Evolutionary conservation across 2,329 filamentous ascomycete species (phyloP).

Genomic region (Coccinonectria pachysandricola): DNA sequence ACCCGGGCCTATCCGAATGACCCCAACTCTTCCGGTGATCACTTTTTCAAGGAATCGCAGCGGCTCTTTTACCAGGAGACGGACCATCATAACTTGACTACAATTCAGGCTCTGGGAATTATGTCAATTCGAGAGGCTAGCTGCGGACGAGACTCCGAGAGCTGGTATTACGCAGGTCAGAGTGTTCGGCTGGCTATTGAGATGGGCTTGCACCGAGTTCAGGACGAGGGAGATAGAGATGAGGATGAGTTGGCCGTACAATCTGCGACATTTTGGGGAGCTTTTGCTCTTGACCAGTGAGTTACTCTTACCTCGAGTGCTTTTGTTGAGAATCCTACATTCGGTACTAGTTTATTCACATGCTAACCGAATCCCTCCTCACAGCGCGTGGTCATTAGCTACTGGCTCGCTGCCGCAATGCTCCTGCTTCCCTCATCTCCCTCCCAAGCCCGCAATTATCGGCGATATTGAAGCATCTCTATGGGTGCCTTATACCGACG

Average conservation of each 20-base stretch:
- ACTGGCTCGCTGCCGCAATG: constrained; percentile 52
- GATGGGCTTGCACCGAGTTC: constrained; percentile 53
- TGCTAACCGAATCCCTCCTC: too few relatives aligned
- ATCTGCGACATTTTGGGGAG: constrained; percentile 51
- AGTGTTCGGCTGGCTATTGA: constrained; percentile 63
- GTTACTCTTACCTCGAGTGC: constrained; percentile 15
- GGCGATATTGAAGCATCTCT: constrained; percentile 48
- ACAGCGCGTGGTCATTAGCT: constrained; percentile 54
- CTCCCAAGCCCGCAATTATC: constrained; percentile 50
- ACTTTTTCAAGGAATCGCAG: constrained; percentile 62
- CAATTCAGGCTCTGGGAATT: constrained; percentile 63
- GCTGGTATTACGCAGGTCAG: constrained; percentile 62
- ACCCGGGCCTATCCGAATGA: constrained; percentile 53
- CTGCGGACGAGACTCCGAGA: constrained; percentile 60
- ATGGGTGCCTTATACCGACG: constrained; percentile 50
- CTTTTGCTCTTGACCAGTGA: constrained; percentile 54
- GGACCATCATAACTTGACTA: constrained; percentile 54
- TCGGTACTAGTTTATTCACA: too few relatives aligned
- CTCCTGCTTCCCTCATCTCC: constrained; percentile 45
- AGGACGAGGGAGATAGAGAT: constrained; percentile 31
- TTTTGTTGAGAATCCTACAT: constrained; percentile 2
- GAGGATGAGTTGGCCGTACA: constrained; percentile 49
- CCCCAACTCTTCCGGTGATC: constrained; percentile 56
- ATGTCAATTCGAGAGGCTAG: constrained; percentile 69
- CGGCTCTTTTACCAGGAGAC: constrained; percentile 47